phyloP scores from a whole-genome alignment of 2,329 filamentous ascomycete genomes.

The Talaromyces sp. region DNA sequence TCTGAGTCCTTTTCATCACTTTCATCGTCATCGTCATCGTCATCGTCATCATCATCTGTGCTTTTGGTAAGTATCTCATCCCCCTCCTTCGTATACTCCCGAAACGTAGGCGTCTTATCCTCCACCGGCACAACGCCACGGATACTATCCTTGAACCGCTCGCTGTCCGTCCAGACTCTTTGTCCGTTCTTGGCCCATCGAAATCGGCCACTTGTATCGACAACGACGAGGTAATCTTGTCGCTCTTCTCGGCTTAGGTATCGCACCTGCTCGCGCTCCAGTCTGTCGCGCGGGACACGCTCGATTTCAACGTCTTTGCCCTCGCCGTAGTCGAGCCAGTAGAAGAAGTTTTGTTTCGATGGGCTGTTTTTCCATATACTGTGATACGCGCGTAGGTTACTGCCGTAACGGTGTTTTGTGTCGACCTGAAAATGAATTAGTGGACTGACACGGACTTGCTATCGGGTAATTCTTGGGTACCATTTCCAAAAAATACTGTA shows the following conservation, averaged over 20 bases:
- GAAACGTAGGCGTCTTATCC: conserved; percentile 57
- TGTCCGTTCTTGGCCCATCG: conserved; percentile 81
- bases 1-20: conserved; percentile 43
- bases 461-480: background rate
- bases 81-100: conserved; percentile 31
- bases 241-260: conserved; percentile 82
- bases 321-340: conserved; percentile 82
- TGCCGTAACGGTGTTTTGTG: conserved; percentile 80
- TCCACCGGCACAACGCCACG: conserved; percentile 65
- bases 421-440: conserved; percentile 48
- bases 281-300: conserved; percentile 66
- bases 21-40: conserved; percentile 18
- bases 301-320: conserved; percentile 67
- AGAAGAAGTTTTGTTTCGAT: conserved; percentile 86
- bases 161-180: conserved; percentile 69
- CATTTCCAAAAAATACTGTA: conserved; percentile 73
- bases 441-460: conserved; percentile 47
- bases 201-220: conserved; percentile 71
- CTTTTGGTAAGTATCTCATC: conserved; percentile 21
- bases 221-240: conserved; percentile 71
- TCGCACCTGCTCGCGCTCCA: conserved; percentile 75
- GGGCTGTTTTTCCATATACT: conserved; percentile 73
- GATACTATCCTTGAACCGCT: conserved; percentile 70
- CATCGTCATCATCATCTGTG: conserved; percentile 17
- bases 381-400: conserved; percentile 77